Evolutionary conservation across 1,139 yeast species (phyloP), one percentile per base, ranked within the genome.

Genomic region (Taphrina confusa): DNA sequence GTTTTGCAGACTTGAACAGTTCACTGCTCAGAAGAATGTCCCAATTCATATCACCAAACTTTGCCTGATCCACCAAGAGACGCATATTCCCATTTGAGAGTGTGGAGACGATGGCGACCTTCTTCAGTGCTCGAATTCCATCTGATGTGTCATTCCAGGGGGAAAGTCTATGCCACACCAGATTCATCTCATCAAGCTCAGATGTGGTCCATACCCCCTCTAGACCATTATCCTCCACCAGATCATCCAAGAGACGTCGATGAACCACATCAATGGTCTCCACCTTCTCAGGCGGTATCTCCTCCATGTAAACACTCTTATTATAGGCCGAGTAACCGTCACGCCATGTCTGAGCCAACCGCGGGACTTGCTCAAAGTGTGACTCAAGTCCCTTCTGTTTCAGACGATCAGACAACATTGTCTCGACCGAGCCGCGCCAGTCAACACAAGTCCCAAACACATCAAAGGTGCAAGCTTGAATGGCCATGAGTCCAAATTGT

Each of bases 361-460:
- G 61, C 60, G 62, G 54, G 33, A 56, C 23, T 39, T 25, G 16
- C 45, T 34, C 2, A 8, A 34, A 4, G 34, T 28, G 34, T 22
- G 20, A 5, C 27, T 44, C 22, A 22, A 34, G 57, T 18, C 45
- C 39, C 5, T 44, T 46, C n/a, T 61, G 52, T 14, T 28, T 25
- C 40, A 50, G 45, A 11, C 31, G 42, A 8, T 30, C 22, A 22
- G 51, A 20, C 12, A 62, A 37, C 39, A 56, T 45, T 20, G 40
- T 22, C 36, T 61, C 63, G 61, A 62, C 27, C 50, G 58, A 54
- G 16, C 40, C 40, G 18, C 66, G 63, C 66, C 66, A 64, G 50
- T 64, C 66, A 22, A 64, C 66, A 12, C 64, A 65, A 3, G 66
- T 64, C 11, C 66, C 66, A 30, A 64, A 64, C 25, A 61, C 64